Evolutionary conservation across 2,329 filamentous ascomycete genomes (phyloP).

Genomic region (Leptosphaerulina australis): DNA sequence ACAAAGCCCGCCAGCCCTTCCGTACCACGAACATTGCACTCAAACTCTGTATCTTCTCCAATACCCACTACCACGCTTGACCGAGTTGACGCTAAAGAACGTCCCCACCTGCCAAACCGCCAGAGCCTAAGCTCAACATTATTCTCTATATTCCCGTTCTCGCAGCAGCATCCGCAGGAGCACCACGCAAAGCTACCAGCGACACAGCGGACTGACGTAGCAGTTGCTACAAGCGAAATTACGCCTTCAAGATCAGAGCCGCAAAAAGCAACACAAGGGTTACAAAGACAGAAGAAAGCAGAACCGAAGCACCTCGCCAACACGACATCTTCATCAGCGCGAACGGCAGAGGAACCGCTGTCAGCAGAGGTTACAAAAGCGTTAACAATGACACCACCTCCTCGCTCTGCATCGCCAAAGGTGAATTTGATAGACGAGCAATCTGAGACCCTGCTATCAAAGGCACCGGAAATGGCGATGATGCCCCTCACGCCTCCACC

Average conservation of each 20-base stretch:
- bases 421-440: not conserved
- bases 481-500: slow-evolving; percentile 41
- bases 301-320: not conserved
- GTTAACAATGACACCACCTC: slow-evolving; percentile 14
- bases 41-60: slow-evolving; percentile 40
- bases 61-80: slow-evolving; percentile 20
- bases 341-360: not conserved
- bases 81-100: slow-evolving; percentile 6
- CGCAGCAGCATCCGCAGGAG: slow-evolving; percentile 40
- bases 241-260: not conserved
- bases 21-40: slow-evolving; percentile 26
- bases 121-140: slow-evolving; percentile 44
- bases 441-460: slow-evolving; percentile 19
- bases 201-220: slow-evolving; percentile 25
- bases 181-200: slow-evolving; percentile 38
- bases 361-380: not conserved
- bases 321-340: not conserved
- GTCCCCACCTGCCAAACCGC: slow-evolving; percentile 33
- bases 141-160: slow-evolving; percentile 47
- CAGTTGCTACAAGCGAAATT: not conserved
- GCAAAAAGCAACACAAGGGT: not conserved
- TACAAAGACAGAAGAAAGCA: not conserved
- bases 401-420: slow-evolving; percentile 7
- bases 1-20: slow-evolving; percentile 34
- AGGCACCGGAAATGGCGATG: slow-evolving; percentile 40